Percentiles rank a stretch among this genome's conserved stretches.
Conservation (phyloP, 2,329 filamentous ascomycete genomes). For the Ophiobolus disseminans region DNA sequence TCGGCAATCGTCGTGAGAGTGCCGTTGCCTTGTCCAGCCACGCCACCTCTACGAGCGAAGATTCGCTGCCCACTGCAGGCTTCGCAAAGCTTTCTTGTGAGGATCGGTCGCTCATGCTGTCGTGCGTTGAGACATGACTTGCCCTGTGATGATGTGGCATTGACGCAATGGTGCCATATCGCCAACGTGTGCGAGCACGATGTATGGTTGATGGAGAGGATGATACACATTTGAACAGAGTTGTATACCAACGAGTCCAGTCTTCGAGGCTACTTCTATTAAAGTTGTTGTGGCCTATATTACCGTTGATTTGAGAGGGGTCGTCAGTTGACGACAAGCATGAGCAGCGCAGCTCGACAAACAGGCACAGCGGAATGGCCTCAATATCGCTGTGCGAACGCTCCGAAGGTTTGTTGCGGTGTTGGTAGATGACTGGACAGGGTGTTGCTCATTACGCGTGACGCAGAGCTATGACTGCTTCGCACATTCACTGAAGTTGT, state of each 20-base stretch:
- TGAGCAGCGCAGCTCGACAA: background rate
- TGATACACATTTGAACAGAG: conserved; percentile 27
- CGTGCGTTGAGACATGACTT: conserved; percentile 23
- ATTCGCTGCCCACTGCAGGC: conserved; percentile 29
- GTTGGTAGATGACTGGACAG: background rate
- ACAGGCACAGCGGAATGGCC: background rate
- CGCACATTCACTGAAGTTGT: background rate
- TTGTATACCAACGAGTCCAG: background rate
- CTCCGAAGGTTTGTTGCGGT: background rate
- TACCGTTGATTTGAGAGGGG: no score
- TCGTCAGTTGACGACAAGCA: background rate
- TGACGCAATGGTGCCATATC: conserved; percentile 32
- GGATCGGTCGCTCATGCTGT: conserved; percentile 26
- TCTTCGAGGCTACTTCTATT: no score
- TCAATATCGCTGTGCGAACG: background rate
- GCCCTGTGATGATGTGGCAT: conserved; percentile 17
- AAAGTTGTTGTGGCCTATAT: no score
- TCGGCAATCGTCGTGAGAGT: conserved; percentile 7
- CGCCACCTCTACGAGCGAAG: conserved; percentile 34
- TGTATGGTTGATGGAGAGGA: conserved; percentile 30
- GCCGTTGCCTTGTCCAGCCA: conserved; percentile 33
- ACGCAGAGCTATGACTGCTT: background rate
- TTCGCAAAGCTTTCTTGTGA: conserved; percentile 24
- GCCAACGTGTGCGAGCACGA: conserved; percentile 29
- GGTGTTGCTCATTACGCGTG: background rate